These are phyloP conservation scores for Tephrocybe sp. DNA, from an alignment of 768 basidiomycete species.

Conservation along the genomic window DNA sequence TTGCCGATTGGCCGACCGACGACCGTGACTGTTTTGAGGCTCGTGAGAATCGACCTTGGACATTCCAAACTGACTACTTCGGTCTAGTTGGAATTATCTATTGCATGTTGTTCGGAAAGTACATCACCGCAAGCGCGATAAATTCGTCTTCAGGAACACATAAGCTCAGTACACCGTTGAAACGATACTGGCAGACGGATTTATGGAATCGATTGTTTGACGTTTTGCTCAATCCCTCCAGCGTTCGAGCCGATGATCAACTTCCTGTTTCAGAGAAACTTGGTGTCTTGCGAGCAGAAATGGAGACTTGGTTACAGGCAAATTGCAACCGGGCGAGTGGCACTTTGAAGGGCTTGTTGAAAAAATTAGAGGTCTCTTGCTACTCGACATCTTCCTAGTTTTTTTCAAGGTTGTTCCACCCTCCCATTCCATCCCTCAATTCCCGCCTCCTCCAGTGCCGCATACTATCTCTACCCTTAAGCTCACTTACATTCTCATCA, in stretches of 20 bases:
- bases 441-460: too few species aligned
- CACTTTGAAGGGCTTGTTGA: slow-evolving; percentile 76
- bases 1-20: slow-evolving; percentile 87
- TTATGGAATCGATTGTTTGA: slow-evolving; percentile 87
- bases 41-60: slow-evolving; percentile 82
- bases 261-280: slow-evolving; percentile 78
- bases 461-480: too few species aligned
- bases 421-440: too few species aligned
- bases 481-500: too few species aligned
- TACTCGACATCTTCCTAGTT: slow-evolving; percentile 25
- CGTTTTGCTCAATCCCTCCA: slow-evolving; percentile 75
- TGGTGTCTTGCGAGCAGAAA: slow-evolving; percentile 60
- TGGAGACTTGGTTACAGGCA: slow-evolving; percentile 83
- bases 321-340: slow-evolving; percentile 87
- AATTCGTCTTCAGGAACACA: slow-evolving; percentile 37
- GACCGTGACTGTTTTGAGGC: slow-evolving; percentile 92
- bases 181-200: slow-evolving; percentile 93
- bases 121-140: slow-evolving; percentile 75
- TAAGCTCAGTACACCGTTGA: slow-evolving; percentile 75
- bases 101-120: slow-evolving; percentile 96
- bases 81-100: slow-evolving; percentile 94
- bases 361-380: slow-evolving; percentile 72
- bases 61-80: slow-evolving; percentile 93
- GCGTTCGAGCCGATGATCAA: slow-evolving; percentile 50
- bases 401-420: not conserved